phyloP scores from a whole-genome alignment of 2,329 filamentous ascomycete genomes.

The Neofusicoccum sp. region DNA sequence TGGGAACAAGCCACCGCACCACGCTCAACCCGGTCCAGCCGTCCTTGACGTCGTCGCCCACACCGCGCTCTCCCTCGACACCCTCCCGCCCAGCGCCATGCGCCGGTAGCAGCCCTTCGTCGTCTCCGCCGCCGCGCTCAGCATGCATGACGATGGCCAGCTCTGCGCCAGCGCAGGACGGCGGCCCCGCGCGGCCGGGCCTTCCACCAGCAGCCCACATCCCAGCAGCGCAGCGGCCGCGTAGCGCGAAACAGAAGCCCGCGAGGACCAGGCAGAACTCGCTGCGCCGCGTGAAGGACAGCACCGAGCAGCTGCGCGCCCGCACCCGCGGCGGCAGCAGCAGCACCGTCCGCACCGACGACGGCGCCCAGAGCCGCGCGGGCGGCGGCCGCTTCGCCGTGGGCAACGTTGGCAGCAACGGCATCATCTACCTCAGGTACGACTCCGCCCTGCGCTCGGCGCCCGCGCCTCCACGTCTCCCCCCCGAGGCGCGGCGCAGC shows the following conservation, averaged over 20 bases:
- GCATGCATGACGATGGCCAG: slow-evolving; percentile 33
- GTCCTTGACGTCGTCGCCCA: slow-evolving; percentile 19
- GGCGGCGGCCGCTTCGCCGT: slow-evolving; percentile 46
- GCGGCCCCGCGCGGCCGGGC: slow-evolving; percentile 30
- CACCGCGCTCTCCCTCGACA: slow-evolving; percentile 6
- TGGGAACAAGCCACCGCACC: slow-evolving; percentile 15
- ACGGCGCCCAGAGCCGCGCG: slow-evolving; percentile 27
- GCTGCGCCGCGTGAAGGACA: slow-evolving; percentile 39
- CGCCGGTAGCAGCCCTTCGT: slow-evolving; percentile 1
- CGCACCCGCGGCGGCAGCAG: slow-evolving; percentile 35
- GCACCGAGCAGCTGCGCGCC: slow-evolving; percentile 37
- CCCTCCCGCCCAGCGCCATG: neutral
- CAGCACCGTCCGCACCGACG: slow-evolving; percentile 33
- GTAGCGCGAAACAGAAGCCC: slow-evolving; percentile 32
- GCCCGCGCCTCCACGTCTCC: slow-evolving; percentile 4
- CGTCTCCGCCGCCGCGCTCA: neutral
- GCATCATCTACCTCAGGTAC: slow-evolving; percentile 52
- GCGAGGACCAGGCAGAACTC: slow-evolving; percentile 18
- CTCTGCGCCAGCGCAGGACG: slow-evolving; percentile 36
- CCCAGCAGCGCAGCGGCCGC: slow-evolving; percentile 31
- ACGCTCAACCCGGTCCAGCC: slow-evolving; percentile 20
- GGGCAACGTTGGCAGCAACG: slow-evolving; percentile 49
- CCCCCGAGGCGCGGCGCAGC: slow-evolving; percentile 1
- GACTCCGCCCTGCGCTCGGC: slow-evolving; percentile 16
- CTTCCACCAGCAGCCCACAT: slow-evolving; percentile 31